A percentile compares a stretch with the other conserved stretches of the same genome.
These are phyloP conservation scores for Trichaptum fuscoviolaceum DNA, from an alignment of 768 basidiomycete genomes.

Conservation along the genomic window DNA sequence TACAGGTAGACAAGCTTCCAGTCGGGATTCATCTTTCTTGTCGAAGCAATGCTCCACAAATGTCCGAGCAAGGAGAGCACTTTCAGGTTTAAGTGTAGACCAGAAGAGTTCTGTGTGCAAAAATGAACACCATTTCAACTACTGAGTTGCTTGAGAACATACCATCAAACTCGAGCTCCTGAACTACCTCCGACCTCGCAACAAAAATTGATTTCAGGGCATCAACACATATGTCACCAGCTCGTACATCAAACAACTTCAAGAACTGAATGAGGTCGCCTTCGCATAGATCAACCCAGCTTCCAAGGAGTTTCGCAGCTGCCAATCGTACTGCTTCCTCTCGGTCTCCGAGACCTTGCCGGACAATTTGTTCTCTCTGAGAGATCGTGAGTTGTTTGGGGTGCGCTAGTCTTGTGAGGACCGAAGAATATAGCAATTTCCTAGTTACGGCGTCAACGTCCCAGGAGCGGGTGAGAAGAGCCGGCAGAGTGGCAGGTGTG, in stretches of 20 bases:
- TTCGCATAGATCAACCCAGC: conserved; percentile 36
- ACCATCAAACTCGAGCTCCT: conserved; percentile 36
- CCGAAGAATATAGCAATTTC: conserved; percentile 32
- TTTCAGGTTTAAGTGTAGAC: conserved; percentile 35
- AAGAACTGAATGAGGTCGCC: conserved; percentile 24
- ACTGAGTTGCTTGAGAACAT: conserved; percentile 9
- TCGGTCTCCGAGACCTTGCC: conserved; percentile 42
- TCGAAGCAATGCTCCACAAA: conserved; percentile 38
- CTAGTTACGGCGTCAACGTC: conserved; percentile 42
- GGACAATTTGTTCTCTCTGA: conserved; percentile 38
- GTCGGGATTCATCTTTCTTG: conserved; percentile 29
- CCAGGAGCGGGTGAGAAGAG: conserved; percentile 38
- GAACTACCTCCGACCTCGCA: conserved; percentile 32
- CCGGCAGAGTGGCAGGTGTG: conserved; percentile 31
- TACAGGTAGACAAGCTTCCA: conserved; percentile 39
- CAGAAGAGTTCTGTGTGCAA: conserved; percentile 35
- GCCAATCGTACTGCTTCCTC: conserved; percentile 39
- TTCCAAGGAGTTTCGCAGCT: conserved; percentile 35
- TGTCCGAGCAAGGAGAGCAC: conserved; percentile 39
- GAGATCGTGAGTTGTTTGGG: conserved; percentile 30
- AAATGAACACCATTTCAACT: neutral
- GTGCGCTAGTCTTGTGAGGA: conserved; percentile 27
- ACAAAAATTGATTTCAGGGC: conserved; percentile 39
- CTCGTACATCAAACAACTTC: conserved; percentile 18
- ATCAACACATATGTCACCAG: conserved; percentile 32